These are phyloP conservation scores for Trichaptum fuscoviolaceum DNA, from an alignment of 768 basidiomycete genomes.

Conservation along the genomic window DNA sequence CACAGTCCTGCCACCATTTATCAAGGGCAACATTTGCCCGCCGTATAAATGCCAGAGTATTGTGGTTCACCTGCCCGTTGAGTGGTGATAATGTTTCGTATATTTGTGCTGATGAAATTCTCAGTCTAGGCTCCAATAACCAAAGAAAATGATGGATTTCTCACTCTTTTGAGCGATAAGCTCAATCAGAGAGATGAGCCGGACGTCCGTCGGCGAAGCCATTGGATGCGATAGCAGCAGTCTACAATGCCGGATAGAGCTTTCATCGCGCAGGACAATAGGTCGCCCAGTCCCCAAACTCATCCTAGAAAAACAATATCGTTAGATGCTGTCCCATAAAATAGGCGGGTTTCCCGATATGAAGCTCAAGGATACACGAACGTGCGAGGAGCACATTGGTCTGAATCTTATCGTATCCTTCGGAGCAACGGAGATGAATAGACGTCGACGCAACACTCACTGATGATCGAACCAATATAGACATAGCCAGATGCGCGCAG, in stretches of 20 bases:
- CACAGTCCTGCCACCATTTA: constrained; percentile 88
- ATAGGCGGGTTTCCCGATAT: neutral
- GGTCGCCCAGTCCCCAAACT: constrained; percentile 90
- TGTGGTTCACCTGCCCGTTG: constrained; percentile 81
- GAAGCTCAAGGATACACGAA: neutral
- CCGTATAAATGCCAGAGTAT: constrained; percentile 81
- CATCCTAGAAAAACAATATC: constrained; percentile 48
- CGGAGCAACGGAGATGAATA: constrained; percentile 1
- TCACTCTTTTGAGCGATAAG: constrained; percentile 87
- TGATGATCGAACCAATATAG: constrained; percentile 97
- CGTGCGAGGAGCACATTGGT: neutral
- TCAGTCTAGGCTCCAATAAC: neutral
- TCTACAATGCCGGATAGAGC: constrained; percentile 79
- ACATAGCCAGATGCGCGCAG: constrained; percentile 90
- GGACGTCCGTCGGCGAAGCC: constrained; percentile 85
- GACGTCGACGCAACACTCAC: constrained; percentile 38
- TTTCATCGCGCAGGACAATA: constrained; percentile 85
- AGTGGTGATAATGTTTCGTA: constrained; percentile 85
- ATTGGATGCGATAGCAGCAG: constrained; percentile 78
- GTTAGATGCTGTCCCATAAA: neutral
- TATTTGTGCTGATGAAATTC: constrained; percentile 65
- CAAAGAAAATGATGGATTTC: neutral
- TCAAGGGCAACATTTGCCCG: constrained; percentile 83
- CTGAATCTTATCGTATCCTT: neutral
- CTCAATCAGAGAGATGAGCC: constrained; percentile 83